Percentiles rank a stretch among this genome's conserved stretches.
These are phyloP conservation scores for Torulaspora gathmanii DNA, from an alignment of 805 yeast genomes.

Conservation along the genomic window DNA sequence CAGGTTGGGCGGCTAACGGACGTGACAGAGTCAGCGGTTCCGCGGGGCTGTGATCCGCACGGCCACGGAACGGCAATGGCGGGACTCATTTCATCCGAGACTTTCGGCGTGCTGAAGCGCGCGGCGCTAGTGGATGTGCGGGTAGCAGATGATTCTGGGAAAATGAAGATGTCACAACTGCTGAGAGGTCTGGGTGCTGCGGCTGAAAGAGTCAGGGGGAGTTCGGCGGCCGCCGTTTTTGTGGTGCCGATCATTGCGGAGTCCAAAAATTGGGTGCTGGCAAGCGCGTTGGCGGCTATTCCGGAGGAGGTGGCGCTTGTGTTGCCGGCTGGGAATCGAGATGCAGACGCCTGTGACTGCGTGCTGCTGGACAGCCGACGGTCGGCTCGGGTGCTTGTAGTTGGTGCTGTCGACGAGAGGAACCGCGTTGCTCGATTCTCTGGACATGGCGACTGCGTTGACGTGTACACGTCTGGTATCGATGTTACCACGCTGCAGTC, in stretches of 20 bases:
- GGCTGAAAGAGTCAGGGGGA: constrained; percentile 26
- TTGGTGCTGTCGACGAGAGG: constrained; percentile 9
- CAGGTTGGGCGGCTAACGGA: constrained; percentile 44
- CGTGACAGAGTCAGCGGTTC: constrained; percentile 37
- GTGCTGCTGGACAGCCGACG: constrained; percentile 44
- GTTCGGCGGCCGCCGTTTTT: constrained; percentile 38
- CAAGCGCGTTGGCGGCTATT: constrained; percentile 43
- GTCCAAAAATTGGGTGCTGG: constrained; percentile 38
- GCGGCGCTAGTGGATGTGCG: constrained; percentile 42
- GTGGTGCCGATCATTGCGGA: constrained; percentile 38
- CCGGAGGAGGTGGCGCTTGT: constrained; percentile 43
- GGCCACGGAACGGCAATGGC: constrained; percentile 60
- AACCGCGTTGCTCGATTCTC: constrained; percentile 22
- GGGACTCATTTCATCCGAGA: constrained; percentile 47
- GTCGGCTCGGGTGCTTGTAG: constrained; percentile 9
- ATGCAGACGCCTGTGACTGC: constrained; percentile 40
- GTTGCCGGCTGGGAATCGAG: constrained; percentile 49
- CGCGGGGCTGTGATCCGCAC: constrained; percentile 32
- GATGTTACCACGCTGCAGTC: constrained; percentile 36
- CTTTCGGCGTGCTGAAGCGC: constrained; percentile 51
- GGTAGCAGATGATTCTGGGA: constrained; percentile 39
- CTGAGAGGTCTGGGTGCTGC: constrained; percentile 34
- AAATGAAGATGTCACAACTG: constrained; percentile 35
- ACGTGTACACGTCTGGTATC: constrained; percentile 48
- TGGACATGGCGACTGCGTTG: constrained; percentile 52